Percentiles rank a stretch among this genome's conserved stretches.
Conservation (phyloP, 2,329 filamentous ascomycete genomes). For the Xylariomycetidae sp. region DNA sequence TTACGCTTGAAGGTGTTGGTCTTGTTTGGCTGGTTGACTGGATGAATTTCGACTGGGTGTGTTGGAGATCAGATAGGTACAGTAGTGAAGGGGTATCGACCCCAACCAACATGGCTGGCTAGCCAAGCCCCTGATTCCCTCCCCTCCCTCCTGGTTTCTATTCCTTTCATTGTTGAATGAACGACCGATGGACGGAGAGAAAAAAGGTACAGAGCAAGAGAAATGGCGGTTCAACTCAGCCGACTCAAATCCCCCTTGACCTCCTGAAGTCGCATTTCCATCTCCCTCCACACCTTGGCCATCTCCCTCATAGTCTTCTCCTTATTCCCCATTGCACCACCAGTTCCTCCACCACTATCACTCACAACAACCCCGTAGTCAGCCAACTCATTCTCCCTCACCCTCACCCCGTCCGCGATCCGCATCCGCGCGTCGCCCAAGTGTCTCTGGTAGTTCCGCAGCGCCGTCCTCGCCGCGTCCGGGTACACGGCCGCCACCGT, state of each 20-base stretch:
- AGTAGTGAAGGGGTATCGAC: no score
- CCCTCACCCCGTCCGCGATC: conserved; percentile 38
- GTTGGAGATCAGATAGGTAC: no score
- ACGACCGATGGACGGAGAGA: no score
- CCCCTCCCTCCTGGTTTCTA: no score
- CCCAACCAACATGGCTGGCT: no score
- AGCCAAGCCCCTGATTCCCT: no score
- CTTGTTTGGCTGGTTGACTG: no score
- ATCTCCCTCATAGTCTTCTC: conserved; percentile 50
- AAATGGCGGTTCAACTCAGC: conserved; percentile 22
- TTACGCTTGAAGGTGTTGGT: no score
- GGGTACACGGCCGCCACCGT: conserved; percentile 40
- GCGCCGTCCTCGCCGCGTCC: conserved; percentile 32
- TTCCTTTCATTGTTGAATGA: no score
- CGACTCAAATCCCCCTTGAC: conserved; percentile 41
- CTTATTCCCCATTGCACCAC: conserved; percentile 26
- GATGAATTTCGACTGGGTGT: no score
- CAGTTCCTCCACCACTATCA: conserved; percentile 18
- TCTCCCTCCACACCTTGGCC: conserved; percentile 45
- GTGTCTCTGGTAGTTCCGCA: conserved; percentile 44
- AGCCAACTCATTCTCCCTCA: conserved; percentile 37
- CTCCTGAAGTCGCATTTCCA: conserved; percentile 46
- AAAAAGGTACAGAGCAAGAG: no score
- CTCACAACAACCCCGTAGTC: conserved; percentile 44
- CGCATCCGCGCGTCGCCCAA: conserved; percentile 43